Percentiles rank a stretch among this genome's conserved stretches.
Evolutionary conservation across 1,284 basidiomycete genomes (phyloP).

Genomic region (Porphyrellus sp.): DNA sequence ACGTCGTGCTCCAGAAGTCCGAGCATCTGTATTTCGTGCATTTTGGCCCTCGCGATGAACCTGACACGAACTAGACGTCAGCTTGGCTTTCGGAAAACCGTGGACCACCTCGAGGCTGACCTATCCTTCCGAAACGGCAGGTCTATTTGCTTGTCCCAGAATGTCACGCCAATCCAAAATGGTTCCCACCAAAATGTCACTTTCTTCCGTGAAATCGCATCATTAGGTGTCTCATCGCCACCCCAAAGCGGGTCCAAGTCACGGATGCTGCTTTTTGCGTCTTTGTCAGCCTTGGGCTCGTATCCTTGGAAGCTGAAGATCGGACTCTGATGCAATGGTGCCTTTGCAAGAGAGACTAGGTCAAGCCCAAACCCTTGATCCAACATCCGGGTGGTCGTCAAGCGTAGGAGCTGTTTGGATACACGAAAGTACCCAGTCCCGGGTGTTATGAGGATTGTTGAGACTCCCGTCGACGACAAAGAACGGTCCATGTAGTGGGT

Average conservation of each 20-base stretch:
- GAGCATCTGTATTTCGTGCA: conserved; percentile 94
- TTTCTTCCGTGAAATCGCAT: conserved; percentile 40
- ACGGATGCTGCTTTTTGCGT: conserved; percentile 47
- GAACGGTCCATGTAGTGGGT: conserved; percentile 96
- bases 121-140: conserved; percentile 84
- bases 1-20: conserved; percentile 88
- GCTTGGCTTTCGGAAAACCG: not conserved
- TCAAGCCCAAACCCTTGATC: conserved; percentile 93
- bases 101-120: conserved; percentile 35
- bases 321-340: conserved; percentile 89
- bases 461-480: conserved; percentile 86
- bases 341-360: conserved; percentile 88
- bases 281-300: conserved; percentile 48
- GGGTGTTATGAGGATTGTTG: conserved; percentile 86
- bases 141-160: conserved; percentile 85
- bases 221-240: conserved; percentile 51
- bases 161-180: conserved; percentile 77
- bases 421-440: conserved; percentile 95
- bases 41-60: conserved; percentile 87
- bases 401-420: conserved; percentile 82
- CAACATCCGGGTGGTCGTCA: conserved; percentile 94
- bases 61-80: conserved; percentile 36
- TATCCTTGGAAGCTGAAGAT: conserved; percentile 77
- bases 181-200: conserved; percentile 82
- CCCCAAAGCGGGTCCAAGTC: conserved; percentile 80